Evolutionary conservation across 1,284 basidiomycete species (phyloP).

Genomic region (Puccinia coronata): DNA sequence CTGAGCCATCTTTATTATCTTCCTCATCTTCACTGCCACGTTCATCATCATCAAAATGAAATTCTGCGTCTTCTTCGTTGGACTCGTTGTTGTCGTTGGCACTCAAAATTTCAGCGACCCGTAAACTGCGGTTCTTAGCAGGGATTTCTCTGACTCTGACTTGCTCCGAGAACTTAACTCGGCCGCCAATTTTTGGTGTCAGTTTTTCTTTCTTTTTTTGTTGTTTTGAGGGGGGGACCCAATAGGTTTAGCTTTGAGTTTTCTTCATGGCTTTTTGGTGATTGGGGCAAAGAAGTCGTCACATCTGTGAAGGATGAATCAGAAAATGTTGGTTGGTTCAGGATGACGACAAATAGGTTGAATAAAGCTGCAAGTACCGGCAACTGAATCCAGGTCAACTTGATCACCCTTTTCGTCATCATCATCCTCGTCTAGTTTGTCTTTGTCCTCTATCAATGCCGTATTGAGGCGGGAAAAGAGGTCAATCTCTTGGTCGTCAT

Average conservation of each 20-base stretch:
- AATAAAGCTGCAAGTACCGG: no score
- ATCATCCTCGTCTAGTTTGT: slow-evolving; percentile 50
- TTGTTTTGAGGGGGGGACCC: background rate
- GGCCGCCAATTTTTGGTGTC: background rate
- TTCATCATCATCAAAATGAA: slow-evolving; percentile 58
- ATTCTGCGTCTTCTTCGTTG: slow-evolving; percentile 61
- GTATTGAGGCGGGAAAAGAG: slow-evolving; percentile 33
- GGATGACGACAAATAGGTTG: no score
- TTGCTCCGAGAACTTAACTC: slow-evolving; percentile 50
- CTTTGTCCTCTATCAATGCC: slow-evolving; percentile 43
- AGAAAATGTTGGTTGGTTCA: background rate
- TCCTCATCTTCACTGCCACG: slow-evolving; percentile 44
- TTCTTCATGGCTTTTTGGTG: slow-evolving; percentile 1
- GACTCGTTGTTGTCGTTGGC: slow-evolving; percentile 58
- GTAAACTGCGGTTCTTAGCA: slow-evolving; percentile 41
- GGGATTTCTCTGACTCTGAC: slow-evolving; percentile 51
- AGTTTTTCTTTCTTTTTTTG: slow-evolving; percentile 56
- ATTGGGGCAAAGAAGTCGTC: slow-evolving; percentile 55
- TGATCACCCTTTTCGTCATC: slow-evolving; percentile 53
- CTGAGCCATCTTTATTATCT: slow-evolving; percentile 48
- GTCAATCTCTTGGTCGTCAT: slow-evolving; percentile 46
- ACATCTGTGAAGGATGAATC: slow-evolving; percentile 50
- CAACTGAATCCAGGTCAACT: slow-evolving; percentile 34
- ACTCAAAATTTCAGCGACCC: slow-evolving; percentile 15
- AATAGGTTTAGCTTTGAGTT: background rate